Base-by-base conservation (phyloP, 306 rosid genomes). In the Dryas octopetala region DNA sequence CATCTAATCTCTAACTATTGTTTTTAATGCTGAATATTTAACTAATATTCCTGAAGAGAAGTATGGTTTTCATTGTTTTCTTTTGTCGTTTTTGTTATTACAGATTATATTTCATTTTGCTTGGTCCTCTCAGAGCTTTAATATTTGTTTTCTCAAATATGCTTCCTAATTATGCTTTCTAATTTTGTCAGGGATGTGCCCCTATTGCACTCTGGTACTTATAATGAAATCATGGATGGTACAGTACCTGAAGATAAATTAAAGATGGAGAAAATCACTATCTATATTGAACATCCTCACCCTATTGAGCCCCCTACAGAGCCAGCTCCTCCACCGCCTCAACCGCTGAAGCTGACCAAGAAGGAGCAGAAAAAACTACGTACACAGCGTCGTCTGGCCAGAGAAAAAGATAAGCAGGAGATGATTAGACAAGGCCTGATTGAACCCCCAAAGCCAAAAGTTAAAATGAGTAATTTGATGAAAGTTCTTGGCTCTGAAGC, bases 301-400 rank as follows among this genome's bases (percentile, higher is more conserved):
- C 97, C 98, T 40, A 91, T 94, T 63, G 98, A 94, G 67, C 98
- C 98, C 46, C 98, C 98, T 67, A 90, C 82, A n/a, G 98, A 94
- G 79, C 91, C 96, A 64, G 88, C 95, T 70, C 97, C 96, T 40
- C 98, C 98, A 23, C 98, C 98, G n/a, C 98, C 97, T 76, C 97
- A 94, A 81, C 98, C 98, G 3, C 86, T 94, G 73, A 94, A 94
- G 86, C 84, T 94, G 76, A 94, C 98, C 40, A 90, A 91, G 89
- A 91, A 90, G 74, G 98, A 94, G 70, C 98, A 90, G 91, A 94
- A 94, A 84, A 94, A 94, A 83, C 91, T 94, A 50, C 89, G 98
- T 4, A 94, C 98, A 48, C 98, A 94, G 75, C 84, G 91, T 40
- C 97, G 98, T 41, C 78, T 94, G 74, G 97, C 91, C 4, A 88